Evolutionary conservation across 306 rosid genomes (phyloP).

Genomic region (Dalbergia cultrata): DNA sequence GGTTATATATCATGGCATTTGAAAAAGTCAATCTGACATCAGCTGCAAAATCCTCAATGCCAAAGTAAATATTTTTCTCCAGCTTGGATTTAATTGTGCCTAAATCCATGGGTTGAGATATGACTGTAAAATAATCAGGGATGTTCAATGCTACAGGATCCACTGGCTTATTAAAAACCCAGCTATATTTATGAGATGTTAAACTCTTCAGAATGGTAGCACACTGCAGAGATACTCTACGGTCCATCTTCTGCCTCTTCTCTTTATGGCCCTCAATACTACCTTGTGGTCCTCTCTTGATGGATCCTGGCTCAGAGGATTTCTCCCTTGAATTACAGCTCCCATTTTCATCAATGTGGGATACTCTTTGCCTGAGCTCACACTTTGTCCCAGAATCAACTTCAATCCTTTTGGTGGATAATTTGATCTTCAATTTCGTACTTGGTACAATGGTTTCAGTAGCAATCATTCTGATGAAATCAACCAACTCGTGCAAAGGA

Average conservation of each 20-base stretch:
- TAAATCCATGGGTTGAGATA: conserved; percentile 76
- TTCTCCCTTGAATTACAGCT: conserved; percentile 34
- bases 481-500: no score
- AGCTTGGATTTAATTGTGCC: conserved; percentile 72
- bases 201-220: conserved; percentile 57
- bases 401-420: conserved; percentile 57
- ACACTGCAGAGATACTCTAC: conserved; percentile 52
- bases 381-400: conserved; percentile 39
- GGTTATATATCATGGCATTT: conserved; percentile 76
- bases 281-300: conserved; percentile 52
- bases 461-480: conserved; percentile 55
- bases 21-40: conserved; percentile 74
- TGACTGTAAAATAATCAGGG: conserved; percentile 67
- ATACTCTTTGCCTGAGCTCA: conserved; percentile 45
- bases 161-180: conserved; percentile 71
- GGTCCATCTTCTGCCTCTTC: conserved; percentile 71
- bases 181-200: conserved; percentile 54
- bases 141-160: conserved; percentile 69
- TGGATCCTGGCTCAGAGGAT: conserved; percentile 35
- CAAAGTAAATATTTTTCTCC: conserved; percentile 51
- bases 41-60: conserved; percentile 62
- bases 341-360: conserved; percentile 24
- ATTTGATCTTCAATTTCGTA: conserved; percentile 60
- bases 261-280: conserved; percentile 49
- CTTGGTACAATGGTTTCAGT: conserved; percentile 53